A percentile compares a stretch with the other conserved stretches of the same genome.
Conservation (phyloP, 1,139 yeast genomes). For the Geotrichum cucujoidarum region DNA sequence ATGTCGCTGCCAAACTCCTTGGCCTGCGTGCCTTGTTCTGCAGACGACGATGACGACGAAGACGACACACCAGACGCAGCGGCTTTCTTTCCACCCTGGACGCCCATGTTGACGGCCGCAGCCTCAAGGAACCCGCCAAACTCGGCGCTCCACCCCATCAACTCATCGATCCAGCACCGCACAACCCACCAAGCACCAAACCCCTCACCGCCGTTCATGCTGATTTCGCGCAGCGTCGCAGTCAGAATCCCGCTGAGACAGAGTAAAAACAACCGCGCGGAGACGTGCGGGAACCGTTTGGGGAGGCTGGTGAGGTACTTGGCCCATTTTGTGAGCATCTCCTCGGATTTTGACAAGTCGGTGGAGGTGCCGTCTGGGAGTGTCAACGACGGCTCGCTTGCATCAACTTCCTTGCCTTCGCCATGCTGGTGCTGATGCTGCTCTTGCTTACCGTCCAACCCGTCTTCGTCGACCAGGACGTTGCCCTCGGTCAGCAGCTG, state of each 20-base stretch:
- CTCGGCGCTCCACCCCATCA: constrained; percentile 64
- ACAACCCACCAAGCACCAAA: constrained; percentile 78
- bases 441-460: constrained; percentile 5
- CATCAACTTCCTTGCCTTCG: background rate
- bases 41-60: background rate
- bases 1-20: constrained; percentile 1
- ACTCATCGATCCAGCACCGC: constrained; percentile 74
- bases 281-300: constrained; percentile 42
- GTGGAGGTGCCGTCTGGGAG: constrained; percentile 15
- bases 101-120: constrained; percentile 17
- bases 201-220: constrained; percentile 54
- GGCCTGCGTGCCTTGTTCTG: background rate
- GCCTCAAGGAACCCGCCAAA: constrained; percentile 53
- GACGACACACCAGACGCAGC: background rate
- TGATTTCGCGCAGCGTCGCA: constrained; percentile 61
- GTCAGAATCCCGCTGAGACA: constrained; percentile 54
- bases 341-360: constrained; percentile 27
- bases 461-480: constrained; percentile 11
- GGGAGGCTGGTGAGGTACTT: constrained; percentile 45
- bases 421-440: background rate
- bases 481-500: constrained; percentile 34
- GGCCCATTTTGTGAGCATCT: constrained; percentile 39
- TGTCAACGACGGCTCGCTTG: background rate
- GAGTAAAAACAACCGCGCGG: constrained; percentile 55
- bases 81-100: constrained; percentile 2